Evolutionary conservation across 768 basidiomycete species (phyloP).

Genomic region (Saitozyma podzolica): DNA sequence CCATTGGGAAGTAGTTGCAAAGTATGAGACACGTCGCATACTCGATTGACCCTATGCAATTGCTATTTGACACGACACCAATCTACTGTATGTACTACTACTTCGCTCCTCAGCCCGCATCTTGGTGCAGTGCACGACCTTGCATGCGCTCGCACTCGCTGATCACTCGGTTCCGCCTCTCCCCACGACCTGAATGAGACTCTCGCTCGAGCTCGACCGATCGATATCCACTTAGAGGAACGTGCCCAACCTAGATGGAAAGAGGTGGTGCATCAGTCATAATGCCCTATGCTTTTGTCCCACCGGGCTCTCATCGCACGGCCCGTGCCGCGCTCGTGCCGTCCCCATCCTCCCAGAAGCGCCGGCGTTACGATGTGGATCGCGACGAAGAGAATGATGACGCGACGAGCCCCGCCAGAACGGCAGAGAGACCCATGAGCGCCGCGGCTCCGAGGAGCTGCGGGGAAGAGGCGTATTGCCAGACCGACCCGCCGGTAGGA

Average conservation of each 20-base stretch:
- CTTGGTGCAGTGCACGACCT: background rate
- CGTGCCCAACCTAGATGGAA: conserved; percentile 41
- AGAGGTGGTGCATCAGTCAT: conserved; percentile 72
- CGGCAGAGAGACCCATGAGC: conserved; percentile 41
- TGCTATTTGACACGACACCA: too few relatives aligned
- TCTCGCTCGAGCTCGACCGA: background rate
- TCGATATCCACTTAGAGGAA: conserved; percentile 29
- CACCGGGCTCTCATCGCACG: too few relatives aligned
- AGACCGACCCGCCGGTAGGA: background rate
- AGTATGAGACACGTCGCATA: too few relatives aligned
- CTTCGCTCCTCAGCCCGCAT: background rate
- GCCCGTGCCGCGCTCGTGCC: background rate
- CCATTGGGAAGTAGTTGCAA: too few relatives aligned
- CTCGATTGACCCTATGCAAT: too few relatives aligned
- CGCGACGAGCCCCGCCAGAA: conserved; percentile 47
- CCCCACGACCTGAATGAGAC: background rate
- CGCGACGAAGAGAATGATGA: conserved; percentile 25
- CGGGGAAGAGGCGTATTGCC: conserved; percentile 8
- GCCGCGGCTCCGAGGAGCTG: conserved; percentile 32
- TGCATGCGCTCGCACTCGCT: background rate
- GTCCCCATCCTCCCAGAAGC: background rate
- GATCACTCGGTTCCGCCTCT: too few relatives aligned
- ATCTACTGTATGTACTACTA: too few relatives aligned
- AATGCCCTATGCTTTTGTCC: conserved; percentile 53
- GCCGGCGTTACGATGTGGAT: background rate